These are phyloP conservation scores for Peronosclerospora sorghi DNA, from an alignment of 352 stramenopile species.

Conservation along the genomic window DNA sequence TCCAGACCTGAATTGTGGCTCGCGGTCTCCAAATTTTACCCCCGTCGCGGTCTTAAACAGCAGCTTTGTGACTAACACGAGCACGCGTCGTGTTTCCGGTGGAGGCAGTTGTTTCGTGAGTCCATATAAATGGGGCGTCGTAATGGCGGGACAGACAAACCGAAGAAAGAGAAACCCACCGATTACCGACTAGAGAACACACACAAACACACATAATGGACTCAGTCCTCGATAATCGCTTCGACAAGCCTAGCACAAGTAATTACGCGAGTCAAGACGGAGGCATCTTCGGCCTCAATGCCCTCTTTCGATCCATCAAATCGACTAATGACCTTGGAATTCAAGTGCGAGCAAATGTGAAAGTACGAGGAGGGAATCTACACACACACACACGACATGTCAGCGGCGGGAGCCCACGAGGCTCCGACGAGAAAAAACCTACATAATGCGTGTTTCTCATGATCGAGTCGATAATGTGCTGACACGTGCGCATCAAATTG, in stretches of 20 bases:
- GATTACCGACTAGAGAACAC: conserved; percentile 53
- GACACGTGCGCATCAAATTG: conserved; percentile 77
- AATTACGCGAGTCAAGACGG: conserved; percentile 43
- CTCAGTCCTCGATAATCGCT: neutral
- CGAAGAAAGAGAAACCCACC: conserved; percentile 82
- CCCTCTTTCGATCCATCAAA: conserved; percentile 56
- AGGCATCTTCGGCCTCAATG: conserved; percentile 42
- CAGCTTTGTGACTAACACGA: conserved; percentile 84
- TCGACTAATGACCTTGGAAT: conserved; percentile 54
- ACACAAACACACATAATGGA: conserved; percentile 1
- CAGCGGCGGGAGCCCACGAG: neutral
- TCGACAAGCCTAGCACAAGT: neutral
- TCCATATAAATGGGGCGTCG: conserved; percentile 75
- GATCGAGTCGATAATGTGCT: conserved; percentile 77
- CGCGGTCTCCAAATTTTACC: conserved; percentile 76
- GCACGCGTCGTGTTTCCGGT: conserved; percentile 59
- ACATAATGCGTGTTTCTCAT: conserved; percentile 40
- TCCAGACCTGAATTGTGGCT: conserved; percentile 80
- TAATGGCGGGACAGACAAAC: conserved; percentile 83
- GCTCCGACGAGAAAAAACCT: conserved; percentile 2
- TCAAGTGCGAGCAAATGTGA: conserved; percentile 69
- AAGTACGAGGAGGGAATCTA: conserved; percentile 64
- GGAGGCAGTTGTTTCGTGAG: conserved; percentile 61
- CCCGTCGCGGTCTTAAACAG: conserved; percentile 83
- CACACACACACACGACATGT: conserved; percentile 1